phyloP scores from a whole-genome alignment of 1,139 yeast species.

The Pichia norvegensis region DNA sequence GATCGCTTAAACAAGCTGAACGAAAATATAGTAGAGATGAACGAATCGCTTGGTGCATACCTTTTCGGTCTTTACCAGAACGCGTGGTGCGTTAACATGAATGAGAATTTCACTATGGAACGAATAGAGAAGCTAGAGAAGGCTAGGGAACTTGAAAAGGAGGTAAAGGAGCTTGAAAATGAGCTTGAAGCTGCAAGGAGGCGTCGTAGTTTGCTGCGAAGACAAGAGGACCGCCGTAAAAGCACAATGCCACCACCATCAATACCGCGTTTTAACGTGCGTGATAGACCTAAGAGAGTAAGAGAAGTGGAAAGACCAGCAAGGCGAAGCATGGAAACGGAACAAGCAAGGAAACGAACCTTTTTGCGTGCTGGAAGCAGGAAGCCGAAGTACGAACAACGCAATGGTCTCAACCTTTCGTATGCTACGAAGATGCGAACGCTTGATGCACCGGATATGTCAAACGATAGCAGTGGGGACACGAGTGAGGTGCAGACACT shows the following conservation, averaged over 20 bases:
- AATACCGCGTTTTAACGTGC: slow-evolving; percentile 1
- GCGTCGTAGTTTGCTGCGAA: slow-evolving; percentile 6
- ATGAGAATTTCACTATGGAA: slow-evolving; percentile 34
- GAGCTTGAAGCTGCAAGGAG: slow-evolving; percentile 12
- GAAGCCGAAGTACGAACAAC: background rate
- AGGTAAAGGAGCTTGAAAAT: slow-evolving; percentile 14
- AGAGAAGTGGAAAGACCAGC: background rate
- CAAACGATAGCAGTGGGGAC: slow-evolving; percentile 8
- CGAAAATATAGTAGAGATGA: slow-evolving; percentile 45
- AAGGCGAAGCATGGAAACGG: background rate
- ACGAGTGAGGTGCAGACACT: slow-evolving; percentile 14
- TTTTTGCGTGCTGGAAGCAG: slow-evolving; percentile 10
- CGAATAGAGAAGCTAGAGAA: slow-evolving; percentile 18
- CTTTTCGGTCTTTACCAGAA: slow-evolving; percentile 55
- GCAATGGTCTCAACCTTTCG: slow-evolving; percentile 4
- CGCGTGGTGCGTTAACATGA: slow-evolving; percentile 59
- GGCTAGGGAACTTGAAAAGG: slow-evolving; percentile 13
- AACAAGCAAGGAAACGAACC: background rate
- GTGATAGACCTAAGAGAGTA: background rate
- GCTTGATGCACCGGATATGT: slow-evolving; percentile 5
- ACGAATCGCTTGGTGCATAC: slow-evolving; percentile 56
- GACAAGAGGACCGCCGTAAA: slow-evolving; percentile 7
- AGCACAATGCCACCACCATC: slow-evolving; percentile 22
- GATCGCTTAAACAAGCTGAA: slow-evolving; percentile 41
- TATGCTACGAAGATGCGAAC: slow-evolving; percentile 9